These are phyloP conservation scores for Aspergillus eucalypticola DNA, from an alignment of 2,329 filamentous ascomycete species.

Conservation along the genomic window DNA sequence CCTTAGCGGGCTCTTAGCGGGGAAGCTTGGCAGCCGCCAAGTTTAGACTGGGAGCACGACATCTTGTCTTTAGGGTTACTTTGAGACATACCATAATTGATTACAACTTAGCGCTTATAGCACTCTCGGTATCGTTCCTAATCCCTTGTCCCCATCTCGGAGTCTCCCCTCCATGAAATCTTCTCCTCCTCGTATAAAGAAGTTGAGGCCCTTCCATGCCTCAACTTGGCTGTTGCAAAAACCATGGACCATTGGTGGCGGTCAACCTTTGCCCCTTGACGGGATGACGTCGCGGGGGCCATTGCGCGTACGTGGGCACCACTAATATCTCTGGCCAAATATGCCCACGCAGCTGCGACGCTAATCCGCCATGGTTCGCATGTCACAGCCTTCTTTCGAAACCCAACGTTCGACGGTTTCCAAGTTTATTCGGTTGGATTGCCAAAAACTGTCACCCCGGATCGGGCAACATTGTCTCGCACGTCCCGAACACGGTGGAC, in stretches of 20 bases:
- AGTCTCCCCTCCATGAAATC: too few relatives aligned
- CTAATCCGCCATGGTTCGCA: neutral
- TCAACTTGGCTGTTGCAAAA: neutral
- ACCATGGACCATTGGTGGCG: constrained; percentile 10
- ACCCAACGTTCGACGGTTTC: neutral
- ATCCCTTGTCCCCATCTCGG: too few relatives aligned
- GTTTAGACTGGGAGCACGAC: neutral
- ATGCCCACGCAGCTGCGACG: neutral
- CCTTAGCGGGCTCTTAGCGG: constrained; percentile 11
- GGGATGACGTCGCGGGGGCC: neutral
- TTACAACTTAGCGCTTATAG: too few relatives aligned
- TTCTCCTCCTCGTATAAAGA: neutral
- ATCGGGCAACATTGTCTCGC: neutral
- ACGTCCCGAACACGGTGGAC: too few relatives aligned
- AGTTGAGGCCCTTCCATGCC: neutral
- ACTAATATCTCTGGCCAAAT: neutral
- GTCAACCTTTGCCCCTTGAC: neutral
- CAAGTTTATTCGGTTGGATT: neutral
- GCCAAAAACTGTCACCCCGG: neutral
- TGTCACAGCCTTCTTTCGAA: neutral
- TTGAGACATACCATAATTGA: neutral
- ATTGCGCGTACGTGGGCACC: constrained; percentile 3
- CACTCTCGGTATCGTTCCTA: too few relatives aligned
- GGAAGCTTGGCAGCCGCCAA: constrained; percentile 18
- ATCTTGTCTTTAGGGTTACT: too few relatives aligned